A percentile compares a stretch with the other conserved stretches of the same genome.
These are phyloP conservation scores for Solanum habrochaites DNA, from an alignment of 257 asterid species.

Conservation along the genomic window DNA sequence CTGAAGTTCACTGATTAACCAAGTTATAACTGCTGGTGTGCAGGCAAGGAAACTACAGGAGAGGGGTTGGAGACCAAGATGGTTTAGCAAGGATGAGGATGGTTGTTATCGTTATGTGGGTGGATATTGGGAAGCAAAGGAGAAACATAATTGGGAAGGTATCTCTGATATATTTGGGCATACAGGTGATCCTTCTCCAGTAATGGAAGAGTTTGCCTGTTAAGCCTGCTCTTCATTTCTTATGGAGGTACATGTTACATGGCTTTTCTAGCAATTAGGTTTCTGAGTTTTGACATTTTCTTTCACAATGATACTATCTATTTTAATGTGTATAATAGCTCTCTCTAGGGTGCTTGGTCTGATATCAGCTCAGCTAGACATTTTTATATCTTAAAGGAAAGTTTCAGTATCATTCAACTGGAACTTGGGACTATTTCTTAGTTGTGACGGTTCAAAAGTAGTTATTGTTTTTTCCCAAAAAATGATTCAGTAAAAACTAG, in stretches of 20 bases:
- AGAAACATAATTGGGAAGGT: constrained; percentile 59
- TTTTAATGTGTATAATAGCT: background rate
- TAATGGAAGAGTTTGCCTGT: background rate
- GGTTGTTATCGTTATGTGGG: constrained; percentile 69
- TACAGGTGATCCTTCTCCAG: constrained; percentile 26
- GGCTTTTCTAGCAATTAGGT: background rate
- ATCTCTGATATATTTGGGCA: constrained; percentile 73
- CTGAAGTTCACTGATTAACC: background rate
- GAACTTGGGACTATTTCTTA: background rate
- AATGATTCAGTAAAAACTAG: background rate
- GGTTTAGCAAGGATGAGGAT: constrained; percentile 82
- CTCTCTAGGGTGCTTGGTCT: background rate
- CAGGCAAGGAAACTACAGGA: constrained; percentile 97
- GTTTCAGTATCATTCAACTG: background rate
- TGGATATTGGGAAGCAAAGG: constrained; percentile 95
- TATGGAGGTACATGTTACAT: background rate
- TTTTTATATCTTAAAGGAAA: background rate
- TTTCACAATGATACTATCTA: background rate
- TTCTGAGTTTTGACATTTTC: background rate
- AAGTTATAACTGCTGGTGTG: background rate
- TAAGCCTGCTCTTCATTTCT: background rate
- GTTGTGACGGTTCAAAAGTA: background rate
- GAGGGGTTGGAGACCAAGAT: constrained; percentile 91
- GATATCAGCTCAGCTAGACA: background rate
- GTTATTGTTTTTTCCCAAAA: background rate